phyloP scores from a whole-genome alignment of 176 grass and related monocot genomes.

The Bolboschoenus planiculmis region DNA sequence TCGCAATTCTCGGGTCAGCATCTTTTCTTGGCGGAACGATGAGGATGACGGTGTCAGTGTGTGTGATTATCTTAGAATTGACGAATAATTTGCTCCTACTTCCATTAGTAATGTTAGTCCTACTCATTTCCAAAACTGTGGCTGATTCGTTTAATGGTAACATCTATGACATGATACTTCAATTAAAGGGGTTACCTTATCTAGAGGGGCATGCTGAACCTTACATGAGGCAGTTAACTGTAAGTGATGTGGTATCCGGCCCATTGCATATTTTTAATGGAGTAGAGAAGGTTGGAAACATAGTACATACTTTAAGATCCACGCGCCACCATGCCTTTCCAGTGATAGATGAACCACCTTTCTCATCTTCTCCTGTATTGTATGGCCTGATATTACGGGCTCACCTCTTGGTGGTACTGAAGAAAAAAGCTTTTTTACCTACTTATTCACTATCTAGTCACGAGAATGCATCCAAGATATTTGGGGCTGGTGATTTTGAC shows the following conservation, averaged over 20 bases:
- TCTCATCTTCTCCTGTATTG: slow-evolving; percentile 43
- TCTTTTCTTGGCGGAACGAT: slow-evolving; percentile 89
- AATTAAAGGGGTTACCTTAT: slow-evolving; percentile 75
- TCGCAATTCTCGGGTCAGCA: slow-evolving; percentile 82
- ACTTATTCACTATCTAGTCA: slow-evolving; percentile 19
- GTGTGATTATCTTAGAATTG: slow-evolving; percentile 76
- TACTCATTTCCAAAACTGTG: slow-evolving; percentile 84
- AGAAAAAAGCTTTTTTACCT: slow-evolving; percentile 54
- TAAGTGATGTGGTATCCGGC: slow-evolving; percentile 57
- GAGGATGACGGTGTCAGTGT: slow-evolving; percentile 81
- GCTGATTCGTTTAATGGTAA: slow-evolving; percentile 84
- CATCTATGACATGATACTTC: slow-evolving; percentile 77
- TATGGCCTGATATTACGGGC: slow-evolving; percentile 70
- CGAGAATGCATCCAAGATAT: slow-evolving; percentile 23
- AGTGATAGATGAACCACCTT: slow-evolving; percentile 69
- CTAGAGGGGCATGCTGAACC: slow-evolving; percentile 79
- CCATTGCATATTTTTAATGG: slow-evolving; percentile 63
- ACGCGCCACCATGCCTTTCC: slow-evolving; percentile 88
- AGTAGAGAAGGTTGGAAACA: slow-evolving; percentile 64
- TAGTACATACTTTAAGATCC: slow-evolving; percentile 58
- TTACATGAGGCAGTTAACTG: slow-evolving; percentile 86
- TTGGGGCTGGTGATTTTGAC: slow-evolving; percentile 68
- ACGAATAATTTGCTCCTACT: slow-evolving; percentile 95
- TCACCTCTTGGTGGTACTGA: slow-evolving; percentile 66
- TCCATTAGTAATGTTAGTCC: slow-evolving; percentile 80